Evolutionary conservation across 805 yeast species (phyloP), one percentile per base, ranked within the genome.

Genomic region (Ogataea methanolica): DNA sequence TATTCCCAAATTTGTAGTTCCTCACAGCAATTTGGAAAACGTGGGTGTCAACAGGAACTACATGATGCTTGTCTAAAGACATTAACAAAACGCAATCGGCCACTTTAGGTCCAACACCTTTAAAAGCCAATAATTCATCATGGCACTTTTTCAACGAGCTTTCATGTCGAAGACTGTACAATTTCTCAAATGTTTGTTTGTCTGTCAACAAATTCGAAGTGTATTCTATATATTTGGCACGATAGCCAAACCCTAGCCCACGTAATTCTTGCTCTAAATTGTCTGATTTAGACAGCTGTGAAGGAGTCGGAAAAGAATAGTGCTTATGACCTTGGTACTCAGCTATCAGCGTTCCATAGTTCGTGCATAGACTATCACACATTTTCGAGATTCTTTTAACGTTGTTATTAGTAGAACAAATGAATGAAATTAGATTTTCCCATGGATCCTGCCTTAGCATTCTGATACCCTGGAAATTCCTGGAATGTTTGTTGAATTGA

Each of bases 61-160:
- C 79, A 47, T 84, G 88, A 58, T 86, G 88, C 62, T 87, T 84
- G 57, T 86, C 92, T 50, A 92, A 71, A 2, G 94, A 83, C 97
- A 94, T 92, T 40, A 94, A 71, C 53, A 95, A 83, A 15, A 94
- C 94, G 64, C 99, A 94, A 58, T 94, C 99, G 0, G 99, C 97
- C 1, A 94, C 98, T 67, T 94, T 94, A 0, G 98, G 98, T 0
- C 99, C 99, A 0, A 94, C 97, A 0, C 99, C 99, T 3, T 78
- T 72, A 56, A 86, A 84, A 51, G 77, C 73, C 53, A 85, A 70
- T 38, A 94, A 67, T 42, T 75, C 80, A 6, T 73, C 70, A 51
- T 82, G 85, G 34, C 65, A 60, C 2, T 83, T 82, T 6, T 71
- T 75, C 40, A 57, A 61, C 11, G 55, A 41, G 31, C 31, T 26